Evolutionary conservation across 1,139 yeast species (phyloP), one percentile per base, ranked within the genome.

Genomic region (Debaryomyces psychrophilus): DNA sequence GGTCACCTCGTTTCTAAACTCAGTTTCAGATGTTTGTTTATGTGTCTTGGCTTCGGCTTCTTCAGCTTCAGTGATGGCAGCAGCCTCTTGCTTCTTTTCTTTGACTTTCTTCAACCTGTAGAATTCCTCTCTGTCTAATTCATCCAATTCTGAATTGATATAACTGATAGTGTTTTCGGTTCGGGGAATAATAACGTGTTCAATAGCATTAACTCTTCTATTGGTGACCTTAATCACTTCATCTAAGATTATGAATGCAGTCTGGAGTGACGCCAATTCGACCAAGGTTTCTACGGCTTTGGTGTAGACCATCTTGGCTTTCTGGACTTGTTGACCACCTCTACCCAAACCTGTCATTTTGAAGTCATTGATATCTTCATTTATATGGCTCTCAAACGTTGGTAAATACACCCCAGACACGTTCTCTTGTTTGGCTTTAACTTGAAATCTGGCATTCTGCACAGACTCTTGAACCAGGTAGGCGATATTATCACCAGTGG

Each of bases 251-350:
- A 93, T 90, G 65, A 93, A 93, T 4, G 98, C 98, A 3, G 99
- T 93, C 67, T 88, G 95, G 61, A 93, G 76, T 8, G 97, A 90
- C 0, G 99, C 99, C 59, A 93, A 79, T 64, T 90, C 97, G 41
- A 93, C 97, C 56, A 93, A 79, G 0, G 98, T 90, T 67, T 93
- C 98, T 17, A 93, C 98, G 7, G 97, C 97, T 61, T 87, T 89
- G 29, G 97, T 85, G 67, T 93, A 93, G 33, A 93, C 96, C 57
- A 81, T 81, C 67, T 92, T 90, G 46, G 98, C 98, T 68, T 86
- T 87, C 68, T 89, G 97, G 45, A 93, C 96, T 67, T 93, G 99
- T 68, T 93, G 99, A 52, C 99, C 98, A 68, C 99, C 99, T 64
- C 98, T 82, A 44, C 99, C 99, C 58, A 93, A 77, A 53, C 99